These are phyloP conservation scores for Thinopyrum elongatum DNA, from an alignment of 176 grass and related monocot species.

Conservation along the genomic window DNA sequence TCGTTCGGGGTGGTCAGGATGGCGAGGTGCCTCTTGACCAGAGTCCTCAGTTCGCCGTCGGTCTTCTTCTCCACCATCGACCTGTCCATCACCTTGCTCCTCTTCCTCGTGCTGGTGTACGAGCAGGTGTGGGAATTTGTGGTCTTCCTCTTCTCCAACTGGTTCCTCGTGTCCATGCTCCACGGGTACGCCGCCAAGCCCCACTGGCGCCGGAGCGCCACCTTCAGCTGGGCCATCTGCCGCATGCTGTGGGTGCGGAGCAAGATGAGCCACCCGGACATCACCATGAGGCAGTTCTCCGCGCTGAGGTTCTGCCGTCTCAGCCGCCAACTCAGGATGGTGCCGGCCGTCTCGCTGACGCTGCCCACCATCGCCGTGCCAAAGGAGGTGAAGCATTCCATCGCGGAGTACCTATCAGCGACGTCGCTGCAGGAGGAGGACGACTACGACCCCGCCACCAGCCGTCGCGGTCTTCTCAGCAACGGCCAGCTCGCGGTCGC, in stretches of 20 bases:
- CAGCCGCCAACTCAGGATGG: not conserved
- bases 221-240: not conserved
- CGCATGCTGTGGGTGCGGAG: not conserved
- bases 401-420: not conserved
- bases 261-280: not conserved
- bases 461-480: not conserved
- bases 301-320: not conserved
- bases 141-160: constrained; percentile 32
- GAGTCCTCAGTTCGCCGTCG: not conserved
- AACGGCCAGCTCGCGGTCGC: not conserved
- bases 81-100: constrained; percentile 4
- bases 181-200: not conserved
- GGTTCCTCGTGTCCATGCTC: constrained; percentile 24
- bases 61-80: not conserved
- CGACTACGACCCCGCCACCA: not conserved
- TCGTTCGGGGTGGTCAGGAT: not conserved
- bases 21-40: not conserved
- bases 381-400: not conserved
- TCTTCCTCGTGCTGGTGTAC: not conserved
- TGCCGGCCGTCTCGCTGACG: not conserved
- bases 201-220: not conserved
- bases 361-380: not conserved
- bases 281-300: constrained; percentile 1
- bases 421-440: not conserved
- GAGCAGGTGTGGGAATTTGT: constrained; percentile 14